Percentiles rank a stretch among this genome's conserved stretches.
phyloP scores from a whole-genome alignment of 2,329 filamentous ascomycete species.

The Fusarium nurragi region DNA sequence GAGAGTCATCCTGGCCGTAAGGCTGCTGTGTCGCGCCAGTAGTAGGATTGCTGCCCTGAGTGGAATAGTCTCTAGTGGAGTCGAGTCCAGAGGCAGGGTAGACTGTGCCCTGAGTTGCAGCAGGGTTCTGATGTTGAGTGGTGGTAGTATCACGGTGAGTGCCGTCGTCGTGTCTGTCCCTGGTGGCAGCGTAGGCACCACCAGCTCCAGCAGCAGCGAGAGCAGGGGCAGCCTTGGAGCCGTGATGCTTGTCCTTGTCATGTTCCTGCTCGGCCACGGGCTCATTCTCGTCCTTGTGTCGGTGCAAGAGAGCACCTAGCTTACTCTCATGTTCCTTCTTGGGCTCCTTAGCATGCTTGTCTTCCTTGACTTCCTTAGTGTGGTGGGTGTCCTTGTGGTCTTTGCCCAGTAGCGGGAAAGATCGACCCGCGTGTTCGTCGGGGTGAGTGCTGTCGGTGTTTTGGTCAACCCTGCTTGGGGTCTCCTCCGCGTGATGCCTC shows the following conservation, averaged over 20 bases:
- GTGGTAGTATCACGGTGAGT: not conserved
- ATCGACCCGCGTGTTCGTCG: conserved; percentile 22
- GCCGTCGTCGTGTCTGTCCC: conserved; percentile 11
- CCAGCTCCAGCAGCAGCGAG: conserved; percentile 31
- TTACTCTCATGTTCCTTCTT: conserved; percentile 23
- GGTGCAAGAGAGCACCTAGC: not conserved
- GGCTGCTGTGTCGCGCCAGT: not conserved
- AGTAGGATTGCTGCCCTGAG: not conserved
- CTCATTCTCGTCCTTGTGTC: not conserved
- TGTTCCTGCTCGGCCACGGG: not conserved
- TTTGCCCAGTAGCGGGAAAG: conserved; percentile 25
- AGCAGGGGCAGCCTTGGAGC: conserved; percentile 20
- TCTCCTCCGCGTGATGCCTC: not conserved
- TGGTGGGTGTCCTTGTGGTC: conserved; percentile 9
- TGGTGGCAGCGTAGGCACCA: conserved; percentile 20
- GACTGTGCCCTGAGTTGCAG: not conserved
- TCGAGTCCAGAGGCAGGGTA: conserved; percentile 9
- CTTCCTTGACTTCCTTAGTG: conserved; percentile 8
- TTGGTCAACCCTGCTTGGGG: not conserved
- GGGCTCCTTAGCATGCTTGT: conserved; percentile 14
- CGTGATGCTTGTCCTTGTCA: conserved; percentile 6
- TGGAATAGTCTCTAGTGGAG: not conserved
- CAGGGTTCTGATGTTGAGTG: not conserved
- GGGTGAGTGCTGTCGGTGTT: not conserved
- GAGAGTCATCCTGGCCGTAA: not conserved